phyloP scores from a whole-genome alignment of 495 filamentous ascomycete genomes.

The Daldinia caldariorum region DNA sequence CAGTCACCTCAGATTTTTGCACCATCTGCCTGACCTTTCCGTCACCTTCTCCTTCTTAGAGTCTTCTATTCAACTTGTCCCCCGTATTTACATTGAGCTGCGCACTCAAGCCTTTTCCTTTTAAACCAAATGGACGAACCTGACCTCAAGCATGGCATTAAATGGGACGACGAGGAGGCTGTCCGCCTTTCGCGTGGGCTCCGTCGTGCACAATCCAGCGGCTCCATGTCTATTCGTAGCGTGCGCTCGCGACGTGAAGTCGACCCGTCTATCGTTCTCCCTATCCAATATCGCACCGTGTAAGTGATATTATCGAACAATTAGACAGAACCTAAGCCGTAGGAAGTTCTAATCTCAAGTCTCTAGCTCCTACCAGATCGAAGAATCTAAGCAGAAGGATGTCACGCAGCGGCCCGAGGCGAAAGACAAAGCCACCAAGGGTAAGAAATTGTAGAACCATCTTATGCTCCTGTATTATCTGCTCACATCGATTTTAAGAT shows the following conservation, averaged over 20 bases:
- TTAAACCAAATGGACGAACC: conserved; percentile 33
- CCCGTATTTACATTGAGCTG: conserved; percentile 8
- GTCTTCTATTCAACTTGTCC: background rate
- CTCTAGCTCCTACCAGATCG: conserved; percentile 61
- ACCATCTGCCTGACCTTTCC: background rate
- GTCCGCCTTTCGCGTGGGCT: conserved; percentile 30
- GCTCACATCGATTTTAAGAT: conserved; percentile 43
- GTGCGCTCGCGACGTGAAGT: conserved; percentile 50
- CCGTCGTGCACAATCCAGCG: conserved; percentile 45
- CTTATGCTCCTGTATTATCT: conserved; percentile 10
- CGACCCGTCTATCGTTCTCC: conserved; percentile 60
- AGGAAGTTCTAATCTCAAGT: conserved; percentile 14
- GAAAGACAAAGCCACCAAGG: conserved; percentile 55
- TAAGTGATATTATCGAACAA: conserved; percentile 33
- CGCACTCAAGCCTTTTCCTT: background rate
- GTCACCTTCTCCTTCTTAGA: background rate
- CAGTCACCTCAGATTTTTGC: background rate
- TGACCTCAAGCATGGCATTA: conserved; percentile 44
- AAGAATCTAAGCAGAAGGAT: conserved; percentile 57
- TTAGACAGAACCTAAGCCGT: background rate
- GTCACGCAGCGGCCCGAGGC: conserved; percentile 48
- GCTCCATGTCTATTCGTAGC: conserved; percentile 54
- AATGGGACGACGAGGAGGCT: conserved; percentile 50
- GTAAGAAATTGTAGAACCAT: conserved; percentile 38
- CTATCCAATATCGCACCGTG: conserved; percentile 65